Base-by-base conservation (phyloP, 2,329 filamentous ascomycete species). In the Aspergillus fructus region DNA sequence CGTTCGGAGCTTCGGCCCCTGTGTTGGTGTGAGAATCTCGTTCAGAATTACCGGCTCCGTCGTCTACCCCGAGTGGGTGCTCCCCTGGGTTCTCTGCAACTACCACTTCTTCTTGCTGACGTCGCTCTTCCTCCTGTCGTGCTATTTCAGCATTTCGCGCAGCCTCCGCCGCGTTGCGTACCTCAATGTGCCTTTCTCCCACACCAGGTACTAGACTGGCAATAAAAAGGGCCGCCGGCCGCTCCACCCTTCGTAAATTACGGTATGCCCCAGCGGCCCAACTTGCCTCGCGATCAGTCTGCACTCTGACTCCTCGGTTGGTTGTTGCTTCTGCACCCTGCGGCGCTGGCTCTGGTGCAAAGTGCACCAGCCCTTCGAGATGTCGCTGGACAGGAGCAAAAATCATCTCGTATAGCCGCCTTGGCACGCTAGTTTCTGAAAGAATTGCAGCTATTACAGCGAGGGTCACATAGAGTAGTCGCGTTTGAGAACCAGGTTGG, bases 201-300 rank as follows among this genome's bases (percentile, higher is more conserved):
- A 88, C 77, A 0, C 85, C 85, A 1, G 85, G 85, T 67, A 85
- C 81, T 49, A 88, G 66, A 68, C 82, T 86, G 0, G 84, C 85
- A 34, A 88, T 68, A 59, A 88, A 85, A n/a, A 88, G 73, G n/a
- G 83, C 83, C 41, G 84, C 65, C 1, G 81, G 81, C 39, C 85
- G 76, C 67, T 87, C 85, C 0, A 78, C 68, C 2, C 78, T 76
- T 43, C 81, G 71, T 17, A 84, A 41, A 19, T 63, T 63, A 15
- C 66, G 64, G 55, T 68, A 66, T 4, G 68, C 13, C n/a, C 60
- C 64, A 4, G 54, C 58, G 24, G 45, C 45, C 34, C 61, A 19
- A 5, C 21, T 34, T 21, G 27, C 51, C 5, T 53, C 51, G 4
- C 23, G 56, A 34, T 24, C 59, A 52, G 41, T n/a, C 42, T 19